A percentile compares a stretch with the other conserved stretches of the same genome.
phyloP scores from a whole-genome alignment of 495 filamentous ascomycete genomes.

The Penicillium macrosclerotiorum region DNA sequence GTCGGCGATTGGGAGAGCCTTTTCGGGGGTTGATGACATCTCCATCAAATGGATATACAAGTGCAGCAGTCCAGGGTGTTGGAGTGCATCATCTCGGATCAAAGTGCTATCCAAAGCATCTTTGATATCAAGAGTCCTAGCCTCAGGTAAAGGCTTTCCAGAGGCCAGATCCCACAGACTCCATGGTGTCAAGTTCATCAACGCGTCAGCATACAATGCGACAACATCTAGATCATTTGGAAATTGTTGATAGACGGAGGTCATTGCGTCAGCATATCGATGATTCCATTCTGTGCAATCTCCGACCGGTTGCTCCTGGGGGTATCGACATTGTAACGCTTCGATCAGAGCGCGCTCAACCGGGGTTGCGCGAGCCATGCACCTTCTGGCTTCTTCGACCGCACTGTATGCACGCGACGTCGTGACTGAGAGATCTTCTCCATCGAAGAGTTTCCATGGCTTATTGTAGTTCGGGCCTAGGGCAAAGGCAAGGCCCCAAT shows the following conservation, averaged over 20 bases:
- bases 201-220: slow-evolving; percentile 59
- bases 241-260: slow-evolving; percentile 50
- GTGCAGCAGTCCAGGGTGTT: slow-evolving; percentile 64
- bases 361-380: slow-evolving; percentile 23
- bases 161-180: slow-evolving; percentile 60
- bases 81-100: slow-evolving; percentile 32
- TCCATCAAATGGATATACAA: slow-evolving; percentile 74
- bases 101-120: slow-evolving; percentile 53
- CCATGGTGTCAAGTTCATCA: slow-evolving; percentile 73
- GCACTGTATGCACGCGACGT: slow-evolving; percentile 46
- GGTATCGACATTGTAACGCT: slow-evolving; percentile 57
- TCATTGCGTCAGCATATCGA: slow-evolving; percentile 62
- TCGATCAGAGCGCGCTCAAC: slow-evolving; percentile 58
- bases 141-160: slow-evolving; percentile 50
- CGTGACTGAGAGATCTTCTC: slow-evolving; percentile 47
- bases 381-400: slow-evolving; percentile 36
- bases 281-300: slow-evolving; percentile 54
- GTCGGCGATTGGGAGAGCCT: slow-evolving; percentile 54
- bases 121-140: slow-evolving; percentile 58
- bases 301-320: slow-evolving; percentile 32
- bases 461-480: slow-evolving; percentile 75
- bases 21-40: slow-evolving; percentile 63
- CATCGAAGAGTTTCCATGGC: slow-evolving; percentile 65
- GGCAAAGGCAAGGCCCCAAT: slow-evolving; percentile 66
- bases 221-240: slow-evolving; percentile 59